phyloP scores from a whole-genome alignment of 192 early-diverging fungal species.

The Lobosporangium transversale region DNA sequence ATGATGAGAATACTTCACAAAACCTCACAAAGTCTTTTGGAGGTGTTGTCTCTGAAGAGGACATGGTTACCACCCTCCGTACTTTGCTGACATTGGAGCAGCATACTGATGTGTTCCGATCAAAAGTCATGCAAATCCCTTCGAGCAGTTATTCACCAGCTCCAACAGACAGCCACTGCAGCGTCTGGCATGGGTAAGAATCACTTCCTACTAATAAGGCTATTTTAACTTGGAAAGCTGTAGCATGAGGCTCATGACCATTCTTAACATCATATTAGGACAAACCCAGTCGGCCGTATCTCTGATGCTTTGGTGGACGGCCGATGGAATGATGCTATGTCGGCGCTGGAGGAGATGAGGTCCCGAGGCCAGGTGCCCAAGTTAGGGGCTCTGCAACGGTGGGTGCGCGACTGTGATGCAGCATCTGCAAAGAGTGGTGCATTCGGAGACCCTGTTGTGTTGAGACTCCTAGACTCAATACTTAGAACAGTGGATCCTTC shows the following conservation, averaged over 20 bases:
- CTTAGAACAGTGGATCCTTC: slow-evolving; percentile 69
- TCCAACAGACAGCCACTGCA: slow-evolving; percentile 54
- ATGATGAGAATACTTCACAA: neutral
- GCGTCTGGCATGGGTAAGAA: slow-evolving; percentile 54
- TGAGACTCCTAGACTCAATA: slow-evolving; percentile 70
- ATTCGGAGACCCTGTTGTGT: slow-evolving; percentile 56
- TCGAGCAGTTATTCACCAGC: slow-evolving; percentile 59
- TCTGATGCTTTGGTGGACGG: slow-evolving; percentile 61
- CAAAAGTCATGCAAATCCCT: slow-evolving; percentile 64
- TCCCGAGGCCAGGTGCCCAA: slow-evolving; percentile 57
- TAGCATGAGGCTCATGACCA: no score
- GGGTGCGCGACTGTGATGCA: slow-evolving; percentile 79
- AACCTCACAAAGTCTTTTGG: slow-evolving; percentile 10
- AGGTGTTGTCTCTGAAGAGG: slow-evolving; percentile 45
- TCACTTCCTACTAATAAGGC: neutral
- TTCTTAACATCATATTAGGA: no score
- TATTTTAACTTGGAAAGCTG: no score
- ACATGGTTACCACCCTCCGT: slow-evolving; percentile 60
- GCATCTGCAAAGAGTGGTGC: slow-evolving; percentile 58
- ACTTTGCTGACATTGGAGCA: slow-evolving; percentile 57
- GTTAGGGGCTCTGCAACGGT: slow-evolving; percentile 71
- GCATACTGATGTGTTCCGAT: slow-evolving; percentile 57
- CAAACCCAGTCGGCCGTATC: slow-evolving; percentile 61
- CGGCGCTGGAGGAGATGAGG: slow-evolving; percentile 64
- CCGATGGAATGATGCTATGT: slow-evolving; percentile 67